phyloP scores from a whole-genome alignment of 1,284 basidiomycete genomes.

The Rhodofomes roseus region DNA sequence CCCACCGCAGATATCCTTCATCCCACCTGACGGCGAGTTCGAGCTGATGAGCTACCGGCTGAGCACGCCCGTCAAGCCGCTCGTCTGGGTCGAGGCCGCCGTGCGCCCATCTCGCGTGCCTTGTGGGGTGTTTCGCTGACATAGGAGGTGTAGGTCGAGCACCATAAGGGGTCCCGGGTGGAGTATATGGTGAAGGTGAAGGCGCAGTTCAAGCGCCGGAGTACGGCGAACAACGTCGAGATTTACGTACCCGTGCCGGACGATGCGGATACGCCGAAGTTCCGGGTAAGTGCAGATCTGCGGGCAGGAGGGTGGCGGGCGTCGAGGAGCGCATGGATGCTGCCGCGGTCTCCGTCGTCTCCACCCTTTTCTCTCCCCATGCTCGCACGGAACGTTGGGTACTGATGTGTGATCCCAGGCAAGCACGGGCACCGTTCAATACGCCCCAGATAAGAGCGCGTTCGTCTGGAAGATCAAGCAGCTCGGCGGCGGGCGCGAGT shows the following conservation, averaged over 20 bases:
- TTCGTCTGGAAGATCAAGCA: slow-evolving; percentile 99
- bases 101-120: slow-evolving; percentile 37
- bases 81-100: slow-evolving; percentile 97
- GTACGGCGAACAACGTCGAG: slow-evolving; percentile 98
- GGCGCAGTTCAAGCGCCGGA: slow-evolving; percentile 96
- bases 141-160: slow-evolving; percentile 46
- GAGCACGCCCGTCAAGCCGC: slow-evolving; percentile 94
- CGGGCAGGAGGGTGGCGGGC: neutral
- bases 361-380: neutral
- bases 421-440: slow-evolving; percentile 89
- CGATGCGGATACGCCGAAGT: slow-evolving; percentile 97
- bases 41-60: slow-evolving; percentile 98
- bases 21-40: slow-evolving; percentile 98
- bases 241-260: slow-evolving; percentile 98
- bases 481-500: slow-evolving; percentile 88
- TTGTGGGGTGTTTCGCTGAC: neutral
- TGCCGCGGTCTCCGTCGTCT: too few species aligned
- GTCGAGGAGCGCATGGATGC: neutral
- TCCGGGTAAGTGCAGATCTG: slow-evolving; percentile 59
- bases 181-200: slow-evolving; percentile 99
- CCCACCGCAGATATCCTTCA: slow-evolving; percentile 88
- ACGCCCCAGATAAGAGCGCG: slow-evolving; percentile 92
- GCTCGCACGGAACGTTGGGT: neutral
- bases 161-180: slow-evolving; percentile 88
- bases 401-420: slow-evolving; percentile 46